Base-by-base conservation (phyloP, 768 basidiomycete species). In the Lactarius tabidus region DNA sequence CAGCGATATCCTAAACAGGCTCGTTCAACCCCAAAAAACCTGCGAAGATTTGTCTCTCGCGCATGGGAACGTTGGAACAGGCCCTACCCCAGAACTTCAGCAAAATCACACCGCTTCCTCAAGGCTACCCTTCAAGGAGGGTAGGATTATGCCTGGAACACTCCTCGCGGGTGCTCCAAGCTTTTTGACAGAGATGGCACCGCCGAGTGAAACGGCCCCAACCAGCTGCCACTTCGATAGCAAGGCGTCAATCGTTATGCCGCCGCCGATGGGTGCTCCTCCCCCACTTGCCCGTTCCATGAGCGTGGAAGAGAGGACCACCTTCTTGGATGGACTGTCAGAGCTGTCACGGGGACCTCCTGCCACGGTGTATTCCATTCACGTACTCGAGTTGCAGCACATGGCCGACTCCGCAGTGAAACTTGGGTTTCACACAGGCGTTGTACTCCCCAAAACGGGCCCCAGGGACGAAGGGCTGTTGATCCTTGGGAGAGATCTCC, bases 11-110 rank as follows among this genome's bases (percentile, higher is more conserved):
- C 74, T 86, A n/a, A 78, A 77, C 55, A 72, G 75, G 62, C 73
- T 87, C 23, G 67, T 80, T 28, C 76, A 80, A 67, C 79, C 82
- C 17, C 82, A 80, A 60, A 78, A 82, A 51, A 69, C 77, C 61
- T 57, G 60, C 57, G 75, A 75, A 33, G 75, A 60, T 74, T 52
- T 76, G 68, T 26, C 55, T 20, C 28, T 35, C 33, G 38, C 57
- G 26, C 41, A 60, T 10, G 52, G 45, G 41, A 26, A 54, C 12
- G 66, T 61, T 33, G 28, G 28, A 20, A 28, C 28, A 36, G 33
- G 55, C 35, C 15, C 31, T 38, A 23, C 61, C 48, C 33, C 28
- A 26, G 36, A 64, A 43, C 28, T 31, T 33, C 53, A 23, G 31
- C 53, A 41, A 43, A 51, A 2, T 26, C 55, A 45, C 36, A 53